Percentiles rank a stretch among this genome's conserved stretches.
These are phyloP conservation scores for Crotalaria pallida DNA, from an alignment of 306 rosid species.

Conservation along the genomic window DNA sequence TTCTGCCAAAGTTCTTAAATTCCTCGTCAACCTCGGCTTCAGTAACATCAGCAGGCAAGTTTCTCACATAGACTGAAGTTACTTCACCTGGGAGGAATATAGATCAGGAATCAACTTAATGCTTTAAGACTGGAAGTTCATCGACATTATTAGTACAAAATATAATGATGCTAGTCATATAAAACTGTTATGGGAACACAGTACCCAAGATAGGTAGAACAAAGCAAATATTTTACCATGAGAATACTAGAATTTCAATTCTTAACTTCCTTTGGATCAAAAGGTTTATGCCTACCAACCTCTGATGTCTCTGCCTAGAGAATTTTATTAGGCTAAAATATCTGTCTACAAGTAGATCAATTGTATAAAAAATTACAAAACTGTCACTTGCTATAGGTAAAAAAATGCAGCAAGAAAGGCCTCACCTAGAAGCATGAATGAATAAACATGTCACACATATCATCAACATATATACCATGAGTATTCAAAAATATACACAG, in stretches of 20 bases:
- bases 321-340: not conserved
- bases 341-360: not conserved
- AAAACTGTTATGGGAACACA: not conserved
- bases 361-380: not conserved
- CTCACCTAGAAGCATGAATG: not conserved
- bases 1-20: slow-evolving; percentile 75
- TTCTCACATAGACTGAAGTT: slow-evolving; percentile 87
- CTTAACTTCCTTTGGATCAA: too few species aligned
- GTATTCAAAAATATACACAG: not conserved
- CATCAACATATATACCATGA: not conserved
- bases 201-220: not conserved
- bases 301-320: not conserved
- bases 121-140: not conserved
- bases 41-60: slow-evolving; percentile 73
- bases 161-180: not conserved
- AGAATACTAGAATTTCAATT: too few species aligned
- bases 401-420: not conserved
- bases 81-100: slow-evolving; percentile 61
- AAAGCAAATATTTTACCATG: not conserved
- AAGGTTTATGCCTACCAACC: not conserved
- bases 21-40: slow-evolving; percentile 78
- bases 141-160: not conserved
- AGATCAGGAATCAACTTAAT: slow-evolving; percentile 22
- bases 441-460: not conserved
- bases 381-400: not conserved